Evolutionary conservation across 1,139 yeast genomes (phyloP).

Genomic region (Arxiozyma slooffiae): DNA sequence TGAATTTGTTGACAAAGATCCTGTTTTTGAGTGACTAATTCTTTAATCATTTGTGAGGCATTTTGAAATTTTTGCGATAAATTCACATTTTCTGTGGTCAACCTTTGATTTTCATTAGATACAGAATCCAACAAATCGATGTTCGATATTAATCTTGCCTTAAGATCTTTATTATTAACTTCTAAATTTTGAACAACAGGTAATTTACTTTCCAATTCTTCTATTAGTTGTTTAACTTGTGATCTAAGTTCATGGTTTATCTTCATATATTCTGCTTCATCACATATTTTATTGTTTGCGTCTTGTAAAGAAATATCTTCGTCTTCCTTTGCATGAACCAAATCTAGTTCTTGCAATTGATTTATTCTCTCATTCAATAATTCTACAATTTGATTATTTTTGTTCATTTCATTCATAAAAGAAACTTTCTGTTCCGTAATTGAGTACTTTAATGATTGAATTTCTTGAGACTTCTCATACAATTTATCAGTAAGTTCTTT

Average conservation of each 20-base stretch:
- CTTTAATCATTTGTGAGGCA: constrained; percentile 33
- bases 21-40: constrained; percentile 46
- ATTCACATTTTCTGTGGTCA: constrained; percentile 17
- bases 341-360: not conserved
- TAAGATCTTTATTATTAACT: constrained; percentile 41
- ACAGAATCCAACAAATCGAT: constrained; percentile 15
- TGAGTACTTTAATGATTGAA: not conserved
- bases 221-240: constrained; percentile 61
- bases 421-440: not conserved
- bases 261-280: not conserved
- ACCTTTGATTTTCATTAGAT: constrained; percentile 35
- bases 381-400: not conserved
- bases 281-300: not conserved
- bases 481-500: not conserved
- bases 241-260: constrained; percentile 61
- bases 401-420: not conserved
- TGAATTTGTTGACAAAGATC: constrained; percentile 83
- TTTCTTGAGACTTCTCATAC: not conserved
- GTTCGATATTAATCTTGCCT: constrained; percentile 34
- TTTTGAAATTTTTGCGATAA: constrained; percentile 30
- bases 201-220: constrained; percentile 68
- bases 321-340: not conserved
- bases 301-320: not conserved
- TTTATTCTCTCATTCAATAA: not conserved
- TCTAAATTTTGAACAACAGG: constrained; percentile 67